Percentiles rank a stretch among this genome's conserved stretches.
phyloP scores from a whole-genome alignment of 1,284 basidiomycete genomes.

The Cystobasidiaceae sp. region DNA sequence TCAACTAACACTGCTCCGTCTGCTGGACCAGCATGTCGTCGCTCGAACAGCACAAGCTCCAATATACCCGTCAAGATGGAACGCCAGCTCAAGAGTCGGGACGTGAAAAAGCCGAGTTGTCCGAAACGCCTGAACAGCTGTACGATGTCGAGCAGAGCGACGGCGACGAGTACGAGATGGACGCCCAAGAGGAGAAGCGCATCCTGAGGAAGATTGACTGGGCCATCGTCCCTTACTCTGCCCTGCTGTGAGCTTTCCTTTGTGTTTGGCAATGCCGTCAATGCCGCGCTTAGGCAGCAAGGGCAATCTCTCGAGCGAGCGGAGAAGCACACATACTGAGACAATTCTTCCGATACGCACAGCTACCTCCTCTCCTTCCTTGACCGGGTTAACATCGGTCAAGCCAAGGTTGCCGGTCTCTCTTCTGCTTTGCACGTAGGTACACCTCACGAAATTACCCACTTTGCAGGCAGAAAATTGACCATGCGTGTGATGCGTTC shows the following conservation, averaged over 20 bases:
- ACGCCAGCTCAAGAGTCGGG: neutral
- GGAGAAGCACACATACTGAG: too few relatives aligned
- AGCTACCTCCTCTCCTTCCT: constrained; percentile 36
- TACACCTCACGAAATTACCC: neutral
- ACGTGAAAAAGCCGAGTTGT: neutral
- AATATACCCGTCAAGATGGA: neutral
- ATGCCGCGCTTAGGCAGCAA: neutral
- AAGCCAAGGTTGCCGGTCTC: constrained; percentile 39
- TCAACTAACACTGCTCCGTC: too few relatives aligned
- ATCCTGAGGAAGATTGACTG: constrained; percentile 42
- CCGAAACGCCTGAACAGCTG: constrained; percentile 4
- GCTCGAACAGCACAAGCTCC: too few relatives aligned
- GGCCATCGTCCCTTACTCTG: constrained; percentile 41
- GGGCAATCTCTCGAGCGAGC: neutral
- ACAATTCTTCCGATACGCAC: too few relatives aligned
- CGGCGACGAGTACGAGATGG: constrained; percentile 34
- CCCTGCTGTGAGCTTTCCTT: constrained; percentile 39
- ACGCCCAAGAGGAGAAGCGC: constrained; percentile 36
- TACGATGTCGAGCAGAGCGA: constrained; percentile 17
- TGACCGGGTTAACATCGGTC: constrained; percentile 42
- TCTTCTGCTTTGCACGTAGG: constrained; percentile 28
- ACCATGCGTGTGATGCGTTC: neutral
- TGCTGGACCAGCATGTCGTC: too few relatives aligned
- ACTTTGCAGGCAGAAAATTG: neutral
- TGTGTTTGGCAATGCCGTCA: neutral